Conservation (phyloP, 306 rosid genomes). For the Pterocarpus macrocarpus region DNA sequence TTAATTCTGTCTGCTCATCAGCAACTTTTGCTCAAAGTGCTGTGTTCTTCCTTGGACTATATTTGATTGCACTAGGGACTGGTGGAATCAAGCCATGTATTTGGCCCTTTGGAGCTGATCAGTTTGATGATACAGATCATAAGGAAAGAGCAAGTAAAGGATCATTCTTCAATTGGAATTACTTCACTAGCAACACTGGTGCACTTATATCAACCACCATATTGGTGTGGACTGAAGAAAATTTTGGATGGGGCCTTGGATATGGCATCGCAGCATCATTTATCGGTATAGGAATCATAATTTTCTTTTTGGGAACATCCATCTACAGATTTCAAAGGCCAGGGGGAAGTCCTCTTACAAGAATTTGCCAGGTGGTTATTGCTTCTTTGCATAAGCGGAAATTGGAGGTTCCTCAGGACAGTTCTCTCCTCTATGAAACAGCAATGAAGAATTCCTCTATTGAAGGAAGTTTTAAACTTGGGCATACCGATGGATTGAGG, state of each 20-base stretch:
- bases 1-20: conserved; percentile 65
- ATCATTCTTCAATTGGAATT: conserved; percentile 92
- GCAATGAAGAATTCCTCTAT: conserved; percentile 67
- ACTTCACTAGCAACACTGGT: conserved; percentile 84
- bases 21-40: conserved; percentile 71
- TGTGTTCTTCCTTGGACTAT: conserved; percentile 82
- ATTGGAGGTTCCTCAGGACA: conserved; percentile 68
- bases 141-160: conserved; percentile 81
- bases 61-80: conserved; percentile 82
- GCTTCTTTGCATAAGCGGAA: conserved; percentile 74
- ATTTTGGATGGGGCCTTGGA: conserved; percentile 94
- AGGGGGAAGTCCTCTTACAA: conserved; percentile 82
- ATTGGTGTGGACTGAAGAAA: conserved; percentile 85
- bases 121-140: conserved; percentile 87
- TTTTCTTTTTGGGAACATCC: conserved; percentile 78
- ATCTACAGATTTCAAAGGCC: conserved; percentile 82
- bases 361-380: conserved; percentile 85
- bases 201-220: conserved; percentile 79
- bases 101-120: conserved; percentile 91
- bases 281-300: conserved; percentile 68
- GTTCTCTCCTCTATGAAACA: conserved; percentile 68
- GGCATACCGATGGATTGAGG: conserved; percentile 79
- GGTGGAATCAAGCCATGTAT: conserved; percentile 96
- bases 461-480: conserved; percentile 78
- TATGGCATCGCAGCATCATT: conserved; percentile 85